Percentiles rank a stretch among this genome's conserved stretches.
Conservation (phyloP, 805 yeast genomes). For the Priceomyces castillae region DNA sequence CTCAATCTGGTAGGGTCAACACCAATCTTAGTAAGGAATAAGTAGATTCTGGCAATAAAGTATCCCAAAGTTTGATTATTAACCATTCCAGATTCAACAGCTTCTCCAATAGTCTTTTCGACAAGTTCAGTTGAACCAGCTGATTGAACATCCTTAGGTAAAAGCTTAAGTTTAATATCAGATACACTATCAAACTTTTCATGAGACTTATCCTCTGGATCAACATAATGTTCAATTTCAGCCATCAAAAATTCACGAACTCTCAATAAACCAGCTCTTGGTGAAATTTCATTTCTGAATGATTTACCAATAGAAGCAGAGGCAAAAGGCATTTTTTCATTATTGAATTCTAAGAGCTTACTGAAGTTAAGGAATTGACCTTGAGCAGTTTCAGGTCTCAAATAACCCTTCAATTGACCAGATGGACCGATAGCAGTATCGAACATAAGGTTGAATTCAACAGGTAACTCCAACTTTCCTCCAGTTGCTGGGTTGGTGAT, state of each 20-base stretch:
- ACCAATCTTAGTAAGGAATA: conserved; percentile 84
- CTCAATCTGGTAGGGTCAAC: conserved; percentile 79
- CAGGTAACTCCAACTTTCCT: conserved; percentile 83
- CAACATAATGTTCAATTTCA: conserved; percentile 98
- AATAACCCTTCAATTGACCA: conserved; percentile 90
- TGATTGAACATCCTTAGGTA: conserved; percentile 86
- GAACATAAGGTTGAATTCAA: conserved; percentile 96
- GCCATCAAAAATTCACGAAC: conserved; percentile 99
- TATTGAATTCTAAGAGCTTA: conserved; percentile 91
- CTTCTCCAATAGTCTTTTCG: conserved; percentile 79
- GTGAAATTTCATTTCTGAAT: conserved; percentile 97
- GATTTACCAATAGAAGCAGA: conserved; percentile 98
- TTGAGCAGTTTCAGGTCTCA: conserved; percentile 99
- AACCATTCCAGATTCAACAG: conserved; percentile 82
- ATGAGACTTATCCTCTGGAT: conserved; percentile 85
- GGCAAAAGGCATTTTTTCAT: conserved; percentile 98
- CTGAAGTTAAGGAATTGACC: conserved; percentile 96
- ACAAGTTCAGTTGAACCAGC: conserved; percentile 72
- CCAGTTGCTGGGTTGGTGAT: conserved; percentile 92
- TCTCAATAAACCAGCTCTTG: conserved; percentile 95
- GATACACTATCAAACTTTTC: conserved; percentile 73
- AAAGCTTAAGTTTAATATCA: conserved; percentile 69
- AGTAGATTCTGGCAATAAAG: conserved; percentile 89
- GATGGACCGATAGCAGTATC: conserved; percentile 99
- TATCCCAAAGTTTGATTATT: conserved; percentile 97